Evolutionary conservation across 208 protist genomes (phyloP).

Genomic region (Strigomonas galati): DNA sequence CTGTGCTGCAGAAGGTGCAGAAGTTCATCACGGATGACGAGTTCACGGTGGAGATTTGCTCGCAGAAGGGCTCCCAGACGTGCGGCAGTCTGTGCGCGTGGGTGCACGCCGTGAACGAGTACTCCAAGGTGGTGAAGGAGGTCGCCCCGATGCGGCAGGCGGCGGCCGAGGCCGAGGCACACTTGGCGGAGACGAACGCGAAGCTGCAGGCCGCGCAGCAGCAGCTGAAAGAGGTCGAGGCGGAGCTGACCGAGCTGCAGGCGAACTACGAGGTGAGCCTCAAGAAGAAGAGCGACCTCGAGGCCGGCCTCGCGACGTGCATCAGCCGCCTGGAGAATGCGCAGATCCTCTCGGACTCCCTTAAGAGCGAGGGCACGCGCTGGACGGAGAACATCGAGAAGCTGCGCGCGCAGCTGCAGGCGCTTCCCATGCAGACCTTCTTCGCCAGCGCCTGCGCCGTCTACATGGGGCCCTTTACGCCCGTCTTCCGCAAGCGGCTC

Average conservation of each 20-base stretch:
- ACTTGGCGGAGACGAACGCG: conserved; percentile 85
- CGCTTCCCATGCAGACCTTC: conserved; percentile 93
- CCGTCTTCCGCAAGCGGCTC: conserved; percentile 87
- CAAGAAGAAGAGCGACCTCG: conserved; percentile 87
- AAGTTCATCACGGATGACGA: conserved; percentile 95
- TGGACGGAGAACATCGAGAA: conserved; percentile 91
- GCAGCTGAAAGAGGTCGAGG: conserved; percentile 88
- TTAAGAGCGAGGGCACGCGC: conserved; percentile 93
- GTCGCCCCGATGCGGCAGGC: conserved; percentile 93
- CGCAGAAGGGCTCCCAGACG: conserved; percentile 91
- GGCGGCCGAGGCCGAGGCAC: conserved; percentile 85
- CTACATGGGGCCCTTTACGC: conserved; percentile 95
- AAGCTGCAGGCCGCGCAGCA: conserved; percentile 89
- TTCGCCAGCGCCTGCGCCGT: conserved; percentile 93
- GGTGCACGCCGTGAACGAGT: conserved; percentile 95
- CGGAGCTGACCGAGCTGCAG: conserved; percentile 88
- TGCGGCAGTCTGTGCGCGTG: conserved; percentile 95
- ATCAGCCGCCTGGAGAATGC: conserved; percentile 91
- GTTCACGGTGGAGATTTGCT: conserved; percentile 93
- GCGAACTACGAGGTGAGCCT: conserved; percentile 85
- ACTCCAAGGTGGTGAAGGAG: conserved; percentile 94
- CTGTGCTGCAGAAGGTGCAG: conserved; percentile 86
- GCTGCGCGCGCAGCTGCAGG: conserved; percentile 61
- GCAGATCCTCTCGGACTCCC: conserved; percentile 91
- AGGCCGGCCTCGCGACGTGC: conserved; percentile 84